Percentiles rank a stretch among this genome's conserved stretches.
Conservation (phyloP, 2,329 filamentous ascomycete genomes). For the Stemphylium vesicarium region DNA sequence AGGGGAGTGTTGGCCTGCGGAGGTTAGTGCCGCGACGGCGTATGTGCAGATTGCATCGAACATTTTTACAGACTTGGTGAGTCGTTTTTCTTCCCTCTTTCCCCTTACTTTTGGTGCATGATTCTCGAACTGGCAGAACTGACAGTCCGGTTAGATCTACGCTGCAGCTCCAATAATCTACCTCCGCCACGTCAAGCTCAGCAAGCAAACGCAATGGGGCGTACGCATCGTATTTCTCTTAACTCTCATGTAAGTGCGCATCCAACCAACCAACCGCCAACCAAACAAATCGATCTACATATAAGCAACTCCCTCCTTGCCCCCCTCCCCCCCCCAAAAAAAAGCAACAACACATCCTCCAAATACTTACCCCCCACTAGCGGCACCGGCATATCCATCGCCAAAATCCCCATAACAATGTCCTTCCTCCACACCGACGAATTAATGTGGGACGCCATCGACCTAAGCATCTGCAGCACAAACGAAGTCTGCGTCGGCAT, state of each 20-base stretch:
- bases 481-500: slow-evolving; percentile 24
- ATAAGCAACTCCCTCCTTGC: too few species aligned
- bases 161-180: slow-evolving; percentile 19
- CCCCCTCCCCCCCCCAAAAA: too few species aligned
- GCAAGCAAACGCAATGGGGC: slow-evolving; percentile 15
- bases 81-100: not conserved
- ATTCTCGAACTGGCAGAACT: not conserved
- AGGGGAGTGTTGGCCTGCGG: slow-evolving; percentile 12
- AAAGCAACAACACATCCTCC: too few species aligned
- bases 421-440: slow-evolving; percentile 11
- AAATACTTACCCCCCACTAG: not conserved
- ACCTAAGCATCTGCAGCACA: slow-evolving; percentile 18
- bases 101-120: too few species aligned
- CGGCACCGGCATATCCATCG: slow-evolving; percentile 9
- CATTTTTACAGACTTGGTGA: slow-evolving; percentile 17
- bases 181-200: slow-evolving; percentile 11
- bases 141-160: slow-evolving; percentile 7
- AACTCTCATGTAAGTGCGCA: slow-evolving; percentile 19
- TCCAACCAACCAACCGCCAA: not conserved
- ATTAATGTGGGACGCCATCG: slow-evolving; percentile 16
- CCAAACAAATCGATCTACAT: not conserved
- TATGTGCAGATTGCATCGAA: slow-evolving; percentile 20
- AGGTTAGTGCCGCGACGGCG: slow-evolving; percentile 3
- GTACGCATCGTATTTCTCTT: slow-evolving; percentile 17
- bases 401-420: slow-evolving; percentile 11